Evolutionary conservation across 805 yeast species (phyloP), one percentile per base, ranked within the genome.

Genomic region (Ogataea methylovora): DNA sequence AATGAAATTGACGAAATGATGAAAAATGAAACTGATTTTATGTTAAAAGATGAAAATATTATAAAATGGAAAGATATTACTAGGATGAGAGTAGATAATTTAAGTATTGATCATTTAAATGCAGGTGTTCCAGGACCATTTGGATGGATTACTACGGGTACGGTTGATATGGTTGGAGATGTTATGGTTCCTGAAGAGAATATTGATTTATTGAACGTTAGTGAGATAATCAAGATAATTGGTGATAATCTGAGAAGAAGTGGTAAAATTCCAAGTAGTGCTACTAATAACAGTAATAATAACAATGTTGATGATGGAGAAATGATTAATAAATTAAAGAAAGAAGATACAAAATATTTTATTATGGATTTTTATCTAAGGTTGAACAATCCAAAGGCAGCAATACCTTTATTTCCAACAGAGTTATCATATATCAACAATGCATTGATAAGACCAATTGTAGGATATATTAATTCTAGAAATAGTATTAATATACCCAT

Each of bases 91-190:
- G 80, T 88, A 24, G 97, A 92, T 52, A 78, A 86, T 20, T 71
- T 92, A 36, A 79, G 77, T 50, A 72, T 92, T 25, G 95, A 90
- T 45, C 97, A 92, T 58, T 60, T 92, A 38, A 92, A 92, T 52
- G 74, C 84, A 1, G 97, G 97, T 0, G 71, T 84, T 37, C 78
- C 79, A 35, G 98, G 99, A 0, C 95, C 97, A 10, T 86, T 92
- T 58, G 97, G 97, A 6, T 92, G 99, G 99, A 90, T 92, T 36
- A 77, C 85, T 5, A 71, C 74, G 41, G 98, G 99, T 11, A 77
- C 77, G 33, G 97, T 90, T 16, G 97, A 92, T 56, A 80, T 92
- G 79, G 63, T 85, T 42, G 97, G 96, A 7, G 97, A 92, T 51
- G 76, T 90, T 13, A 74, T 79, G 69, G 77, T 87, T 2, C 94